phyloP scores from a whole-genome alignment of 805 yeast genomes.

The Yarrowia hollandica region DNA sequence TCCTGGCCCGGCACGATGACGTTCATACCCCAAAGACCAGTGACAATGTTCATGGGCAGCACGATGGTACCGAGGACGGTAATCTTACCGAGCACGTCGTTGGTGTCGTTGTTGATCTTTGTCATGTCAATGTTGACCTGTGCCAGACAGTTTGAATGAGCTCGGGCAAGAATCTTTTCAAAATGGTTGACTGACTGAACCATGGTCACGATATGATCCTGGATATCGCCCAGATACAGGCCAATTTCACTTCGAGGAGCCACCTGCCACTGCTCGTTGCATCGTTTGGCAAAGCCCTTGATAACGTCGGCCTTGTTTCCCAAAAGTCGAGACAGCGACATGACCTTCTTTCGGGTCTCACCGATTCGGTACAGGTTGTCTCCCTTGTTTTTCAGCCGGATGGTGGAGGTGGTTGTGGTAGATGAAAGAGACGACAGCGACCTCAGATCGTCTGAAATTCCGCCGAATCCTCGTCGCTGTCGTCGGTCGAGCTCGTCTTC shows the following conservation, averaged over 20 bases:
- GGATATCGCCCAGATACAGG: conserved; percentile 94
- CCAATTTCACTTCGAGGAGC: conserved; percentile 86
- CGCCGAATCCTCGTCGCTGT: not conserved
- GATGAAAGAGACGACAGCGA: conserved; percentile 39
- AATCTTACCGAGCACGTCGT: conserved; percentile 90
- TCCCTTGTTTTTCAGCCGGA: conserved; percentile 59
- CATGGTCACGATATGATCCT: conserved; percentile 97
- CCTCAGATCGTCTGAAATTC: conserved; percentile 25
- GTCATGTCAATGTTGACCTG: conserved; percentile 98
- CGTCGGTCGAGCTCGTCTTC: conserved; percentile 31
- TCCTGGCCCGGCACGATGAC: conserved; percentile 93
- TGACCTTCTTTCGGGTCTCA: conserved; percentile 90
- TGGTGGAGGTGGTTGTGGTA: conserved; percentile 37
- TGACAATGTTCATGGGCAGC: conserved; percentile 88
- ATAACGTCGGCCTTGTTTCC: conserved; percentile 98
- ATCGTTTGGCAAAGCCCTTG: conserved; percentile 88
- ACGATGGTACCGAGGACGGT: conserved; percentile 94
- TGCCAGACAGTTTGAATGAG: conserved; percentile 95
- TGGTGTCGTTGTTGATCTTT: conserved; percentile 92
- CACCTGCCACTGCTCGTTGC: conserved; percentile 78
- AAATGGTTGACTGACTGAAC: conserved; percentile 92
- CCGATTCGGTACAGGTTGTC: conserved; percentile 95
- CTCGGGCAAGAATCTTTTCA: conserved; percentile 87
- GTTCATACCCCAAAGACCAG: conserved; percentile 99
- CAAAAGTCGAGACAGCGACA: conserved; percentile 79